Conservation (phyloP, 345 rosid species). For the Barbarea vulgaris region DNA sequence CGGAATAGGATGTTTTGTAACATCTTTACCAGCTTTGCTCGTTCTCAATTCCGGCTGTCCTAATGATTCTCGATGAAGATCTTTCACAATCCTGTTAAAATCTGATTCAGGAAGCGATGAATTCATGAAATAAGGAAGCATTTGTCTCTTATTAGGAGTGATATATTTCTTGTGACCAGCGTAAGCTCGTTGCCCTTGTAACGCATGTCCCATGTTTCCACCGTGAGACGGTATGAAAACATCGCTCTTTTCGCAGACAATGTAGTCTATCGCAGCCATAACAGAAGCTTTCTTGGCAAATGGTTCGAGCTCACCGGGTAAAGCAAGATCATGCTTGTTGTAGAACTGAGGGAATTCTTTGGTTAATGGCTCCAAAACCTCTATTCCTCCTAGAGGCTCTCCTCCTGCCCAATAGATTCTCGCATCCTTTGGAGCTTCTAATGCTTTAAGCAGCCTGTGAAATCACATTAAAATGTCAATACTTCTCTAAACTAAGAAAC, state of each 20-base stretch:
- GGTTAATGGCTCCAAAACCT: slow-evolving; percentile 69
- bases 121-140: slow-evolving; percentile 86
- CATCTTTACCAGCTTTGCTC: slow-evolving; percentile 79
- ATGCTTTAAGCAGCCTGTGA: slow-evolving; percentile 89
- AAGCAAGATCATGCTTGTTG: slow-evolving; percentile 87
- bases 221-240: slow-evolving; percentile 99
- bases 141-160: slow-evolving; percentile 94
- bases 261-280: slow-evolving; percentile 89
- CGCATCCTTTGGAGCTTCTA: slow-evolving; percentile 73
- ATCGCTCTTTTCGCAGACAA: slow-evolving; percentile 81
- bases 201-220: slow-evolving; percentile 96
- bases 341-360: slow-evolving; percentile 71
- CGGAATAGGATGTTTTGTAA: slow-evolving; percentile 86
- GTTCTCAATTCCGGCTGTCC: slow-evolving; percentile 84
- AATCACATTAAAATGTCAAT: neutral
- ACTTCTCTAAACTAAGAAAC: neutral
- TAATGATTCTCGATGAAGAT: slow-evolving; percentile 75
- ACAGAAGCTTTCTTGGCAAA: slow-evolving; percentile 76
- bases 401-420: slow-evolving; percentile 99
- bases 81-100: slow-evolving; percentile 70
- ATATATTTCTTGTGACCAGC: slow-evolving; percentile 94
- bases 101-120: slow-evolving; percentile 73
- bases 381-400: slow-evolving; percentile 84
- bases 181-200: slow-evolving; percentile 91
- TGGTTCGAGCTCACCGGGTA: slow-evolving; percentile 82